Evolutionary conservation across 2,329 filamentous ascomycete species (phyloP).

Genomic region (Fusarium armeniacum): DNA sequence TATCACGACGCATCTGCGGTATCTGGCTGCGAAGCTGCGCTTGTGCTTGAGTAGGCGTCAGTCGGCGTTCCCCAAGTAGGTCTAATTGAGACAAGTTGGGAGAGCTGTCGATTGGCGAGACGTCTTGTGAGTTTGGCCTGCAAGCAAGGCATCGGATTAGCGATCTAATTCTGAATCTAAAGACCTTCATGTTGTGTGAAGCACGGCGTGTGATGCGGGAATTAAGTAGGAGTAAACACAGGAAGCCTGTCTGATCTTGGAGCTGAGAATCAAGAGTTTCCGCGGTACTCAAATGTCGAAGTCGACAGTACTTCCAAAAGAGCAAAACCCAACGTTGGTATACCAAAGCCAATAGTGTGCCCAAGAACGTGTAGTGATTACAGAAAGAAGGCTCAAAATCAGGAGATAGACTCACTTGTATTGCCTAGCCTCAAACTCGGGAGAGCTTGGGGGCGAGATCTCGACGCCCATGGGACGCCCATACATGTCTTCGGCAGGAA

Average conservation of each 20-base stretch:
- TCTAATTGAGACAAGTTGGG: slow-evolving; percentile 55
- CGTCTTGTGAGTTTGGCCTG: slow-evolving; percentile 55
- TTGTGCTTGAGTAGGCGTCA: slow-evolving; percentile 35
- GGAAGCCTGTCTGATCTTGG: background rate
- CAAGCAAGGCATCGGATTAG: slow-evolving; percentile 47
- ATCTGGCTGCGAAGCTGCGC: slow-evolving; percentile 59
- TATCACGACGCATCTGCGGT: slow-evolving; percentile 66
- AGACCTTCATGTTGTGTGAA: slow-evolving; percentile 30
- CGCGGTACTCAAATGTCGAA: background rate
- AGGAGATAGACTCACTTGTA: slow-evolving; percentile 58
- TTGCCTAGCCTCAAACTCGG: slow-evolving; percentile 59
- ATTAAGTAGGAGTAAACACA: background rate
- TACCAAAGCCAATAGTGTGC: slow-evolving; percentile 20
- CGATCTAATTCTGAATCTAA: slow-evolving; percentile 20
- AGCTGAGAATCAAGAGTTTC: background rate
- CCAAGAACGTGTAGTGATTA: slow-evolving; percentile 26
- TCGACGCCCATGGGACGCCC: slow-evolving; percentile 59
- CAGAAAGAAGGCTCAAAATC: slow-evolving; percentile 4
- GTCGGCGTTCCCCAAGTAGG: slow-evolving; percentile 35
- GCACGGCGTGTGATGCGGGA: background rate
- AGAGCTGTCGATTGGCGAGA: slow-evolving; percentile 68
- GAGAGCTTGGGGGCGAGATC: slow-evolving; percentile 71
- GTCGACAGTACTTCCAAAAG: slow-evolving; percentile 1
- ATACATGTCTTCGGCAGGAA: slow-evolving; percentile 49
- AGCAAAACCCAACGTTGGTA: background rate